Evolutionary conservation across 768 basidiomycete genomes (phyloP), one percentile per base, ranked within the genome.

Genomic region (Gelatoporia subvermispora): DNA sequence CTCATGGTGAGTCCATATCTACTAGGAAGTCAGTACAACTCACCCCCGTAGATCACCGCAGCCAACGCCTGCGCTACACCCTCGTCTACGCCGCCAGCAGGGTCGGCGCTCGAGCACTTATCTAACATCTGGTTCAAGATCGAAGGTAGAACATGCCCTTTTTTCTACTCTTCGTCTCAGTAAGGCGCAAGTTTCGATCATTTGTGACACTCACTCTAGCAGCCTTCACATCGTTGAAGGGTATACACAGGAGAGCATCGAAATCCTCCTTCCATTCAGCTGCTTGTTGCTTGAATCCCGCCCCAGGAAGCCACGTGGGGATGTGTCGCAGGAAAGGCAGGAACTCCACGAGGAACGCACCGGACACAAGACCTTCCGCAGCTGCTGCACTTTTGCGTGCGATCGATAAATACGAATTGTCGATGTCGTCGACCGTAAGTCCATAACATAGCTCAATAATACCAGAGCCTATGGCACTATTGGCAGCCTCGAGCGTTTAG

Each of bases 281-380:
- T 7, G 38, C 36, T 16, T 28, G 20, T 15, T 51, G 45, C 41
- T 55, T 49, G 28, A 61, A 61, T 3, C 54, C 43, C 13, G 60
- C 56, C 17, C 60, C 60, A 2, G 60, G 60, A 24, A 60, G 47
- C 59, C 59, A 60, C n/a, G 40, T 39, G 8, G 53, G 58, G 4
- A 55, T 28, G 21, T 54, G 40, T 10, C 25, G 17, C 35, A 59
- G 55, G 35, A 58, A 48, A 17, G 66, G 64, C 24, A 68, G 50
- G 24, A 55, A 47, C 46, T 79, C 77, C 5, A 82, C 75, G 8
- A 77, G 60, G 50, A 70, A 78, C 28, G 65, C 53, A 8, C 74
- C 76, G 2, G 72, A 71, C n/a, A 68, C 55, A 1, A 66, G 60
- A 2, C 72, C 72, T 15, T 42, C 20, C 17, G 39, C 48, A 9